phyloP scores from a whole-genome alignment of 2,329 filamentous ascomycete species.

The Pseudopyricularia cyperi region DNA sequence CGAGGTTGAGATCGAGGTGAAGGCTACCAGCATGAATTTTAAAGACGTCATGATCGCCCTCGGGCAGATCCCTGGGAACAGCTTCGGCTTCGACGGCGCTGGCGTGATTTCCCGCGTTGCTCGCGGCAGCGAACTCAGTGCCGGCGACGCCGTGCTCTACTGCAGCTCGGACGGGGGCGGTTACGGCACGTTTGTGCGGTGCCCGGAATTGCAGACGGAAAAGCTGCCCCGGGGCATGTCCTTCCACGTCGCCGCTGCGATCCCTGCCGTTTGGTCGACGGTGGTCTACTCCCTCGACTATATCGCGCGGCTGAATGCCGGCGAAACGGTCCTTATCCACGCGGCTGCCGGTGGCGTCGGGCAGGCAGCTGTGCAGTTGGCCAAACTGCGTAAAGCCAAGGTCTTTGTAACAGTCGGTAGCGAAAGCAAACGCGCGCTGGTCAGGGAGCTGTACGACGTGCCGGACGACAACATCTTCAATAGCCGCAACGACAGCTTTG shows the following conservation, averaged over 20 bases:
- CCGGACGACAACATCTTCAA: conserved; percentile 3
- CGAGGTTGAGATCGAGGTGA: conserved; percentile 21
- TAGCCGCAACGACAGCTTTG: conserved; percentile 3
- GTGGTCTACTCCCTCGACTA: conserved; percentile 26
- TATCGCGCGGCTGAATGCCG: conserved; percentile 13
- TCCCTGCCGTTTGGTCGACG: conserved; percentile 22
- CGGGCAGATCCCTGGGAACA: conserved; percentile 17
- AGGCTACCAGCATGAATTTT: conserved; percentile 22
- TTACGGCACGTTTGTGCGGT: conserved; percentile 1
- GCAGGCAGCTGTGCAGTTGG: conserved; percentile 26
- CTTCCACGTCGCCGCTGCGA: neutral
- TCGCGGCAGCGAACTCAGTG: conserved; percentile 10
- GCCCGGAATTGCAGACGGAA: neutral
- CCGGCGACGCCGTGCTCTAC: conserved; percentile 14
- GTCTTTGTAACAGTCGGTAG: conserved; percentile 4
- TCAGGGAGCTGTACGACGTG: conserved; percentile 1
- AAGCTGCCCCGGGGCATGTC: neutral
- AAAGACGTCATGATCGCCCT: conserved; percentile 24
- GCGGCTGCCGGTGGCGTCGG: conserved; percentile 27
- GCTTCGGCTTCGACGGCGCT: conserved; percentile 15
- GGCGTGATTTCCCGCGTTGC: conserved; percentile 15
- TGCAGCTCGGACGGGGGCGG: conserved; percentile 3
- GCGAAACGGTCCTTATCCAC: conserved; percentile 25
- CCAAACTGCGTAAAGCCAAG: conserved; percentile 19
- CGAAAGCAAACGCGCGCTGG: neutral